phyloP scores from a whole-genome alignment of 495 filamentous ascomycete species.

The Delitschia confertaspora region DNA sequence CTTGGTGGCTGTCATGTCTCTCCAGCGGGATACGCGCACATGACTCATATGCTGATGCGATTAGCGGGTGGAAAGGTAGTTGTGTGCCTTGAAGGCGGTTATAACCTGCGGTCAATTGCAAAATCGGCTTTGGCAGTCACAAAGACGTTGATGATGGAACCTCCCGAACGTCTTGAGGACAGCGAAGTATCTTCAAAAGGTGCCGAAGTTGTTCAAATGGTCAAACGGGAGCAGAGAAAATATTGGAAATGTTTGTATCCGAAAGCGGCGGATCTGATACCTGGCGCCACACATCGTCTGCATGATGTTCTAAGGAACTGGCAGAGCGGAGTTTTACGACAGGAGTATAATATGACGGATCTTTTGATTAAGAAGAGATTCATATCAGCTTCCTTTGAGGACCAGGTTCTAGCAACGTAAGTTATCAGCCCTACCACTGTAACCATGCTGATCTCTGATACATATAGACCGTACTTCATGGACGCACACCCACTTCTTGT shows the following conservation, averaged over 20 bases:
- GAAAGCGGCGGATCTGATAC: slow-evolving; percentile 33
- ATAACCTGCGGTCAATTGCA: slow-evolving; percentile 87
- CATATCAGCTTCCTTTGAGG: slow-evolving; percentile 70
- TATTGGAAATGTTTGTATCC: slow-evolving; percentile 56
- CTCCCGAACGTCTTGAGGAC: slow-evolving; percentile 62
- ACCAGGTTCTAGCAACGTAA: slow-evolving; percentile 82
- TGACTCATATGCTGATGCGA: slow-evolving; percentile 98
- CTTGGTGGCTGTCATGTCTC: slow-evolving; percentile 87
- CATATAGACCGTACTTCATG: slow-evolving; percentile 46
- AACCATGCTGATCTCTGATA: background rate
- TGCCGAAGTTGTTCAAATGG: slow-evolving; percentile 40
- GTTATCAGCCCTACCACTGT: slow-evolving; percentile 10
- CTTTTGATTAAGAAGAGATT: slow-evolving; percentile 62
- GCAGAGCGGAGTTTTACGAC: slow-evolving; percentile 58
- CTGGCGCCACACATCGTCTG: slow-evolving; percentile 40
- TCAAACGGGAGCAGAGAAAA: slow-evolving; percentile 47
- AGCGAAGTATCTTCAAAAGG: slow-evolving; percentile 36
- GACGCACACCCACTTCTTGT: slow-evolving; percentile 53
- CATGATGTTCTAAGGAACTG: slow-evolving; percentile 68
- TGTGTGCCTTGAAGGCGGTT: slow-evolving; percentile 89
- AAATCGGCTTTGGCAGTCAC: slow-evolving; percentile 86
- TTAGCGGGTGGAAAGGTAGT: slow-evolving; percentile 86
- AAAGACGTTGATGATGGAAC: slow-evolving; percentile 87
- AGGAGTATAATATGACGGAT: slow-evolving; percentile 63
- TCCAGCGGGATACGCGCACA: slow-evolving; percentile 87